A percentile compares a stretch with the other conserved stretches of the same genome.
Conservation (phyloP, 257 asterid species). For the Nemophila menziesii region DNA sequence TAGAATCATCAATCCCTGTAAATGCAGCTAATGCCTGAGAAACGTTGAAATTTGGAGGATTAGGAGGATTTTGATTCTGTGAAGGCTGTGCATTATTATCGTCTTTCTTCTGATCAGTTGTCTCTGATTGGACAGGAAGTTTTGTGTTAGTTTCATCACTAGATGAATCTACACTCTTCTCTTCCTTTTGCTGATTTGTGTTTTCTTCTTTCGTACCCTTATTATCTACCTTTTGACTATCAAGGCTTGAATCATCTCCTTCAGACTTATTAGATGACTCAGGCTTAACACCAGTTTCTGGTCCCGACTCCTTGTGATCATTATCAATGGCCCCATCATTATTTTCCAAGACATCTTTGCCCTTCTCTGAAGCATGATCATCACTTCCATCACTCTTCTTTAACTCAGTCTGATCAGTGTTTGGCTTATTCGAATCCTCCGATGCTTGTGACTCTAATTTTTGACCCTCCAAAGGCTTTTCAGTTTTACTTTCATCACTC, state of each 20-base stretch:
- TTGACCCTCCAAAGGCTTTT: no score
- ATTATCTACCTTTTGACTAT: slow-evolving; percentile 24
- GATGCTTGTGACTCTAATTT: no score
- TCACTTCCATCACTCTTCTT: slow-evolving; percentile 14
- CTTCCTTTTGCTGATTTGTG: slow-evolving; percentile 13
- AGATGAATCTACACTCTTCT: slow-evolving; percentile 18
- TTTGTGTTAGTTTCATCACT: slow-evolving; percentile 23
- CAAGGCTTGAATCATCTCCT: slow-evolving; percentile 24
- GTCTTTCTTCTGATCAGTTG: slow-evolving; percentile 28
- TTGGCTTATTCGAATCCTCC: slow-evolving; percentile 23
- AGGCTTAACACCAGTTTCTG: slow-evolving; percentile 28
- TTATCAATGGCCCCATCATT: slow-evolving; percentile 21
- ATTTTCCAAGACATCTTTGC: slow-evolving; percentile 15
- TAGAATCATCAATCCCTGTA: slow-evolving; percentile 83
- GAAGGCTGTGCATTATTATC: slow-evolving; percentile 25
- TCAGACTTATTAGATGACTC: slow-evolving; percentile 24
- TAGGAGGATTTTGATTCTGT: slow-evolving; percentile 26
- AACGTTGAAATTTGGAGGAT: slow-evolving; percentile 48
- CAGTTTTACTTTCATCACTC: no score
- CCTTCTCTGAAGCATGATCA: slow-evolving; percentile 23
- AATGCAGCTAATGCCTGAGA: slow-evolving; percentile 75
- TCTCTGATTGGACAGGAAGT: slow-evolving; percentile 25
- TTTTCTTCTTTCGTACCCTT: slow-evolving; percentile 15
- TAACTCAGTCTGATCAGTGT: slow-evolving; percentile 18
- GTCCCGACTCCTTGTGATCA: slow-evolving; percentile 23